Evolutionary conservation across 257 asterid genomes (phyloP), one percentile per base, ranked within the genome.

Genomic region (Solanum sparsipilum): DNA sequence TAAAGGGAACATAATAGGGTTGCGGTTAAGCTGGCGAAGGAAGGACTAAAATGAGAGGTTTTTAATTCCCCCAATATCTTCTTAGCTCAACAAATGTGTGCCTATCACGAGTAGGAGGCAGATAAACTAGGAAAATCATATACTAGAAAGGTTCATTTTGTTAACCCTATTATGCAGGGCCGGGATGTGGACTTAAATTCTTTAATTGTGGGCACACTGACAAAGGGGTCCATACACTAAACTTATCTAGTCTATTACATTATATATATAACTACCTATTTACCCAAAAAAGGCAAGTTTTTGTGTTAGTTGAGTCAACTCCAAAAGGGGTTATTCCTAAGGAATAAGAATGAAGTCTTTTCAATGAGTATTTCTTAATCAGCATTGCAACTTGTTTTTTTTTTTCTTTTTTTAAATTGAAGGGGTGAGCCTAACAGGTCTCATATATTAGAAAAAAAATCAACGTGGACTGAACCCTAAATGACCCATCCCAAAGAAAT

Each of bases 1-100:
- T 56, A 56, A 1, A 56, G n/a, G 10, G n/a, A 18, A 6, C 4
- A 1, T 0, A 56, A 18, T 1, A 56, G 3, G 10, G 4, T 56
- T 56, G 10, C 1, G 3, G 4, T 18, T 56, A 56, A 56, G n/a
- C n/a, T 56, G 3, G 10, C 0, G 10, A 56, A 56, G 1, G 0
- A 2, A 56, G n/a, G 65, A 56, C n/a, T 56, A 6, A 56, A 56
- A 56, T 0, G n/a, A 56, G 65, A 18, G 9, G n/a, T 18, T 56
- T 52, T 56, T 2, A 18, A 56, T 56, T 1, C 65, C 9, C 4
- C 1, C 9, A 56, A 56, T 0, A 56, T 56, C 10, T 56, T 56
- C n/a, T 16, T 6, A 6, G n/a, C n/a, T 18, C 1, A 7, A 56
- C 65, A 0, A 56, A 6, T 6, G n/a, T 18, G 10, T 0, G 23